Evolutionary conservation across 1,139 yeast genomes (phyloP), one percentile per base, ranked within the genome.

Genomic region (Saccharomyces pastorianus): DNA sequence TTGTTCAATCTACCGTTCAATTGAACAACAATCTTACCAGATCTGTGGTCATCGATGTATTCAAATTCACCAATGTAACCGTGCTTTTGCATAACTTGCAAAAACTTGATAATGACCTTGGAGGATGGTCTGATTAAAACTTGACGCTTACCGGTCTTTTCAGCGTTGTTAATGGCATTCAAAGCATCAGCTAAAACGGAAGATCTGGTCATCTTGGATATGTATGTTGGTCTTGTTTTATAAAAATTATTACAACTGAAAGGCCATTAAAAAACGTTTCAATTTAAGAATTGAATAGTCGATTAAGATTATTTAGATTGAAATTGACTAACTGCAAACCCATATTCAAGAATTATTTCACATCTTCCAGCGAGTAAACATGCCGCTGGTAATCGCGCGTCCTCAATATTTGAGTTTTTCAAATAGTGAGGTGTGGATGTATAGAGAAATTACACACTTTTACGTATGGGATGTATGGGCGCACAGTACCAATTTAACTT

Each of bases 21-120:
- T 79, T 89, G 96, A 67, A 91, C 89, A 60, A 93, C 98, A 66
- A 91, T 88, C 82, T 91, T 91, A 71, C 98, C 98, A 52, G 97
- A 87, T 84, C 98, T 88, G 88, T 91, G 98, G 81, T 91, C 98
- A 73, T 91, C 98, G 70, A 91, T 91, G 82, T 85, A 89, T 82
- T 91, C 98, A 74, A 93, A 93, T 79, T 93, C 99, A 70, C 95
- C 98, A 80, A 93, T 91, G 93, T 93, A 93, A 69, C 98, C 96
- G 77, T 93, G 98, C 82, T 84, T 89, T 82, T 93, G 99, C 88
- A 93, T 91, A 67, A 93, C 99, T 72, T 89, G 83, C 77, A 93
- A 82, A 78, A 91, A 93, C 80, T 90, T 93, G 82, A 93, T 81
- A 77, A 93, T 90, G 69, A 93, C 99, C 84, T 93, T 93, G 73